Conservation (phyloP, 306 rosid genomes). For the Phaseolus lunatus region DNA sequence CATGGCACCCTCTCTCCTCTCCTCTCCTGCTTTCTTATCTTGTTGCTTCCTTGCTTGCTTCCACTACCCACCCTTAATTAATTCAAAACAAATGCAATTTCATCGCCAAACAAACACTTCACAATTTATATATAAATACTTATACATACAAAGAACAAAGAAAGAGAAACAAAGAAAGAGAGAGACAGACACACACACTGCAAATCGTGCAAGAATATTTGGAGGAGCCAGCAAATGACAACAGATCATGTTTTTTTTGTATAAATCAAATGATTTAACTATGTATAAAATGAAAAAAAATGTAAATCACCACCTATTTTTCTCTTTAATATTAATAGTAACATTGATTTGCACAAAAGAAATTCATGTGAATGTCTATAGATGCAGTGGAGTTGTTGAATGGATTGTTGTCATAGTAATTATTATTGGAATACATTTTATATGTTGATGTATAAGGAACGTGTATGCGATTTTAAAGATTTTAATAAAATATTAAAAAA, state of each 20-base stretch:
- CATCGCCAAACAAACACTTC: conserved; percentile 51
- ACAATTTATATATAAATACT: conserved; percentile 38
- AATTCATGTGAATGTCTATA: neutral
- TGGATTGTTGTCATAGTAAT: neutral
- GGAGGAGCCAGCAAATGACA: conserved; percentile 71
- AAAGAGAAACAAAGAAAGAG: no score
- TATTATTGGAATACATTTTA: neutral
- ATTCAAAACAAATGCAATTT: conserved; percentile 68
- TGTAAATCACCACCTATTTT: neutral
- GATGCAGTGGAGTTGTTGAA: neutral
- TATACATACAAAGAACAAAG: neutral
- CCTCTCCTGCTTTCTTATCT: conserved; percentile 51
- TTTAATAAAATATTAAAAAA: no score
- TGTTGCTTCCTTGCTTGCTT: conserved; percentile 38
- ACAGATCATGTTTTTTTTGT: conserved; percentile 46
- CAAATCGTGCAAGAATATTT: conserved; percentile 85
- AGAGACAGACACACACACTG: conserved; percentile 53
- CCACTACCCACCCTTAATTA: conserved; percentile 65
- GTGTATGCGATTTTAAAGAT: neutral
- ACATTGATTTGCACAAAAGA: neutral
- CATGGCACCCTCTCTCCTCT: conserved; percentile 41
- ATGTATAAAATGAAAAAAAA: neutral
- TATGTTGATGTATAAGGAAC: neutral
- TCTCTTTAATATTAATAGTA: neutral
- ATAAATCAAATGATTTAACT: neutral